Conservation (phyloP, 2,329 filamentous ascomycete genomes). For the Xylariaceae sp. region DNA sequence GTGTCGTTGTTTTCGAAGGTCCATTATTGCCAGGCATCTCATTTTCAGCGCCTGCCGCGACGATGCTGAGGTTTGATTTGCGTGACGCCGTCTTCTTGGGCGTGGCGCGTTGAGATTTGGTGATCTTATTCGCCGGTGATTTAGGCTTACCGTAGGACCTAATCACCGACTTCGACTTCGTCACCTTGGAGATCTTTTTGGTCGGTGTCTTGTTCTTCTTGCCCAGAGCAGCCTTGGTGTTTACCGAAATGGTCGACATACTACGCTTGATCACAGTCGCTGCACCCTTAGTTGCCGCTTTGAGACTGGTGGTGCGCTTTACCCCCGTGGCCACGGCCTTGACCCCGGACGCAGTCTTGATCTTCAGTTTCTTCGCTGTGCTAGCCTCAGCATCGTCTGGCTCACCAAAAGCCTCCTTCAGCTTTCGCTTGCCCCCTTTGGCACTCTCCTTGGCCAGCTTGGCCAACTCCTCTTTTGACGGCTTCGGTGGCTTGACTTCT, state of each 20-base stretch:
- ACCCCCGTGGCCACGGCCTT: conserved; percentile 46
- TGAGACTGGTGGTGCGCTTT: conserved; percentile 40
- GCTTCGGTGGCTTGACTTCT: conserved; percentile 57
- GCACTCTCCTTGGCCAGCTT: conserved; percentile 43
- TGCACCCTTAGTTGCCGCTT: conserved; percentile 45
- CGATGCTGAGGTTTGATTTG: conserved; percentile 35
- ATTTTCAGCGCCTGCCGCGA: conserved; percentile 32
- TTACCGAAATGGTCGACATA: conserved; percentile 49
- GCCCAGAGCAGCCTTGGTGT: conserved; percentile 42
- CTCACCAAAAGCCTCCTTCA: conserved; percentile 58
- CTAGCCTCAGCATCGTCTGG: conserved; percentile 39
- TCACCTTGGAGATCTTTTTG: conserved; percentile 34
- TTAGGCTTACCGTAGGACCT: conserved; percentile 42
- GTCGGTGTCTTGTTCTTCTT: conserved; percentile 32
- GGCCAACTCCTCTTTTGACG: conserved; percentile 51
- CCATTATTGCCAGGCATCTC: conserved; percentile 13
- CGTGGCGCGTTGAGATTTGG: conserved; percentile 1
- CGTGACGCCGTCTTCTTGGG: conserved; percentile 32
- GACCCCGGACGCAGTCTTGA: conserved; percentile 46
- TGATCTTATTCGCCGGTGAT: conserved; percentile 21
- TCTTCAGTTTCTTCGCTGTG: conserved; percentile 56
- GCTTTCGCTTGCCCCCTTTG: conserved; percentile 63
- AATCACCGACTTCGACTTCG: conserved; percentile 41
- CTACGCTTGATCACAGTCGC: conserved; percentile 48
- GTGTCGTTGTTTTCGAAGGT: conserved; percentile 19